Evolutionary conservation across 73 alveolate genomes (phyloP), one percentile per base, ranked within the genome.

Genomic region (Paramecium bursaria): DNA sequence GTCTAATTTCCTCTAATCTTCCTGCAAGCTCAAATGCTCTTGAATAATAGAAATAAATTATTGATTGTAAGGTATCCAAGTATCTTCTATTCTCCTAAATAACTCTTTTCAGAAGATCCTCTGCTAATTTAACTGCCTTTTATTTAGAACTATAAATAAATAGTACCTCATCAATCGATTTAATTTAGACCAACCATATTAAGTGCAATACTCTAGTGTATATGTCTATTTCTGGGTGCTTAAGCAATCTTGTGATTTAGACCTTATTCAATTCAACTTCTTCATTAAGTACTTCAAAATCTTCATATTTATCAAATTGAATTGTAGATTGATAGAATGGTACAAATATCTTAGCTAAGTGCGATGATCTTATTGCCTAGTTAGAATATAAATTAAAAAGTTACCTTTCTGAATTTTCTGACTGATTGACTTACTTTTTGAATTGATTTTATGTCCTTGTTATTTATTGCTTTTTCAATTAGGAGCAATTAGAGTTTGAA

Each of bases 381-480:
- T n/a, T n/a, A n/a, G n/a, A 17, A 39, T 39, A 9, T 11, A 7
- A 21, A 13, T 13, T 1, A 21, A 0, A 9, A 19, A n/a, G 17
- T 57, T 67, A 53, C 75, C 30, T 79, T 79, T 53, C 76, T 79
- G 67, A 79, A 79, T 17, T 51, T 61, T 55, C 74, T 79, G 39
- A 79, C 57, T 4, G 50, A 48, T 23, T 48, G 51, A 3, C 79
- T 53, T 39, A 73, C 57, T 51, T 79, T 79, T 54, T 79, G 30
- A 5, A 79, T 73, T 25, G 80, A 44, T 55, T 79, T 79, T 47
- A 79, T 53, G 44, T 79, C 89, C 22, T 54, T 79, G 9, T 54
- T 22, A n/a, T 25, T 35, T 11, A 79, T 57, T 10, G 85, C 89
- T 10, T 79, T 79, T 55, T 79, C 89, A 31, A 79, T 49, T 19